phyloP scores from a whole-genome alignment of 768 basidiomycete species.

The Lanmaoa pseudosensibilis region DNA sequence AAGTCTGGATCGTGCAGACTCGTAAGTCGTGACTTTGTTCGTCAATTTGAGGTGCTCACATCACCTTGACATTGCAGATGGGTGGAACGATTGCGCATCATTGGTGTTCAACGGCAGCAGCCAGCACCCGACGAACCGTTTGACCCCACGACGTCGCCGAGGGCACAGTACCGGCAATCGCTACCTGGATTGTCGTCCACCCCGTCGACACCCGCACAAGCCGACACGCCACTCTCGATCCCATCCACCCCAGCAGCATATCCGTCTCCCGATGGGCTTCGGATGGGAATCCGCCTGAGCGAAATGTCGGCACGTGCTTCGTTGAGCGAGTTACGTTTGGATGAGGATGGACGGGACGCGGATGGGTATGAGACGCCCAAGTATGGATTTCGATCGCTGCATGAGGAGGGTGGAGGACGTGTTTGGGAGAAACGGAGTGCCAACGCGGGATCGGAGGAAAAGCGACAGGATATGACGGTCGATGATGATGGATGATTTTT shows the following conservation, averaged over 20 bases:
- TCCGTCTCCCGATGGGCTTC: constrained; percentile 29
- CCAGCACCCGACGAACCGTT: constrained; percentile 19
- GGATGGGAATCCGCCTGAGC: constrained; percentile 24
- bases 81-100: constrained; percentile 77
- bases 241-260: constrained; percentile 30
- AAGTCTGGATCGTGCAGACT: constrained; percentile 82
- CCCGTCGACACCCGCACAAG: constrained; percentile 32
- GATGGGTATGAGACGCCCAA: constrained; percentile 28
- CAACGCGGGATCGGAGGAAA: too few relatives aligned
- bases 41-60: constrained; percentile 2
- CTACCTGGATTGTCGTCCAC: constrained; percentile 33
- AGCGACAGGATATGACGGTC: constrained; percentile 16
- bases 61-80: constrained; percentile 46
- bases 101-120: constrained; percentile 68
- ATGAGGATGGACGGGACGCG: constrained; percentile 19
- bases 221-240: constrained; percentile 27
- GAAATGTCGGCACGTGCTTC: constrained; percentile 32
- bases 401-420: constrained; percentile 1
- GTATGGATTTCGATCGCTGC: constrained; percentile 5
- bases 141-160: constrained; percentile 9
- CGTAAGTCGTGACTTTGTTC: constrained; percentile 46
- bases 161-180: constrained; percentile 15
- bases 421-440: constrained; percentile 7
- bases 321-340: constrained; percentile 32
- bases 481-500: constrained; percentile 13